These are phyloP conservation scores for Xylaria sp. DNA, from an alignment of 495 filamentous ascomycete genomes.

Conservation along the genomic window DNA sequence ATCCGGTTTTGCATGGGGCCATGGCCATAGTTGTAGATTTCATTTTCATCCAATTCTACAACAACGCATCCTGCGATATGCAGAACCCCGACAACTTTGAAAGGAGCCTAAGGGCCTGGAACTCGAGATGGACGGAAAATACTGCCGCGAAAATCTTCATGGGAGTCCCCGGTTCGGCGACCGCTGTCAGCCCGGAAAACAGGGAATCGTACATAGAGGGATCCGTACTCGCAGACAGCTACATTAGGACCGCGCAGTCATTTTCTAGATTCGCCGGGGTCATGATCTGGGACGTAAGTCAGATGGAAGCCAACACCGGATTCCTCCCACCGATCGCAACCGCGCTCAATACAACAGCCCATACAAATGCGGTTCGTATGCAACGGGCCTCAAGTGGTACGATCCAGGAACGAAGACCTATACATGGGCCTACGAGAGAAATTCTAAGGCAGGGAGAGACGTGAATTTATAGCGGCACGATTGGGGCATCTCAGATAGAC, in stretches of 20 bases:
- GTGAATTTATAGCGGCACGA: background rate
- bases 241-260: background rate
- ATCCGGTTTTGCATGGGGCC: conserved; percentile 55
- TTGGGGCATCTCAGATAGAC: no score
- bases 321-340: conserved; percentile 49
- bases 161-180: conserved; percentile 67
- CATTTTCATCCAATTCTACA: conserved; percentile 72
- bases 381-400: background rate
- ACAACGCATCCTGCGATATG: conserved; percentile 67
- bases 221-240: background rate
- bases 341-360: background rate
- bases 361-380: background rate
- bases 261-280: conserved; percentile 66
- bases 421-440: background rate
- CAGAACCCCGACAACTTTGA: conserved; percentile 53
- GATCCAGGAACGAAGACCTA: background rate
- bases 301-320: conserved; percentile 63
- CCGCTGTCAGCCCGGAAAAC: conserved; percentile 61
- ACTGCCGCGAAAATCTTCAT: conserved; percentile 67
- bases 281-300: conserved; percentile 74
- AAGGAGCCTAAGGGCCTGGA: background rate
- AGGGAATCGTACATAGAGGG: conserved; percentile 45
- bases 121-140: background rate
- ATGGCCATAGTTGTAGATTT: conserved; percentile 64
- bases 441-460: background rate